Evolutionary conservation across 306 rosid genomes (phyloP).

Genomic region (Acacia acuminata): DNA sequence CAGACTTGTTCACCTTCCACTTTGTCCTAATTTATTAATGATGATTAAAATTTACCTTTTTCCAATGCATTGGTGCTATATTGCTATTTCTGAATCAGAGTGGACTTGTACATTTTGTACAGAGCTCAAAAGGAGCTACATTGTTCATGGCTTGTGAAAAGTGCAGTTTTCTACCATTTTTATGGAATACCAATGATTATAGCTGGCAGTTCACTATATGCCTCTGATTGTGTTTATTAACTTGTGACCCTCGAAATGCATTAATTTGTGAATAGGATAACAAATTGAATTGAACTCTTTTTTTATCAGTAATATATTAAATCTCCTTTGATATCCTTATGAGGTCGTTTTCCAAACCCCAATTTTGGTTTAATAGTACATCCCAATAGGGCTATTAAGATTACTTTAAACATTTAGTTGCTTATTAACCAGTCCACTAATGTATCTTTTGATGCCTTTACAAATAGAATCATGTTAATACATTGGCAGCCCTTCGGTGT

Average conservation of each 20-base stretch:
- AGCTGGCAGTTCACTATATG: not conserved
- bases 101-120: not conserved
- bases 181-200: not conserved
- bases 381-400: conserved; percentile 5
- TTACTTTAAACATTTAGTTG: not conserved
- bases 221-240: not conserved
- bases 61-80: not conserved
- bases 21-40: not conserved
- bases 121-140: not conserved
- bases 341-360: not conserved
- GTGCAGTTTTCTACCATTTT: not conserved
- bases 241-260: not conserved
- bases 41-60: conserved; percentile 7
- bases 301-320: not conserved
- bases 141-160: not conserved
- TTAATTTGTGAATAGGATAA: not conserved
- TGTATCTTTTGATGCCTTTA: not conserved
- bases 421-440: not conserved
- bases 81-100: not conserved
- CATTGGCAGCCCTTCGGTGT: not conserved
- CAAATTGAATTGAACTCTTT: not conserved
- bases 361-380: no score
- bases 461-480: not conserved
- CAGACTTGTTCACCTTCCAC: not conserved
- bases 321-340: not conserved